A percentile compares a stretch with the other conserved stretches of the same genome.
phyloP scores from a whole-genome alignment of 148 eudicot genomes.

The Cornus suecica region DNA sequence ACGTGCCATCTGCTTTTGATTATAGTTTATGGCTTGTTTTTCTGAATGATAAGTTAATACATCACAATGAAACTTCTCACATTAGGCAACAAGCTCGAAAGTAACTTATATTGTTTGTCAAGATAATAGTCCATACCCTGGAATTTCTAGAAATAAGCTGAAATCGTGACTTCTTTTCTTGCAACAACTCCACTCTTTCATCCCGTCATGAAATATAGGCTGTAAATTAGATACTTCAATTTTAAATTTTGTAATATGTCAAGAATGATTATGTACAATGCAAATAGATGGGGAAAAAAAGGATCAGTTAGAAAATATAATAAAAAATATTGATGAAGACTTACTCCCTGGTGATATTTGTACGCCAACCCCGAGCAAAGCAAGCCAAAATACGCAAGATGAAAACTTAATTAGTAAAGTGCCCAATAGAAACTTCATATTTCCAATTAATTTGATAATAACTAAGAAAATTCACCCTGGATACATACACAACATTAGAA shows the following conservation, averaged over 20 bases:
- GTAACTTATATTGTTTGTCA: neutral
- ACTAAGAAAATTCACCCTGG: neutral
- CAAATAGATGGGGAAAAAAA: neutral
- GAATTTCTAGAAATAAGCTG: slow-evolving; percentile 74
- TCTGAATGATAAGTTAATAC: no score
- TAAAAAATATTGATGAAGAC: slow-evolving; percentile 1
- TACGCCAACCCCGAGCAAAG: neutral
- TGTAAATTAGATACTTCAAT: slow-evolving; percentile 27
- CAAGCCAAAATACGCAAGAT: slow-evolving; percentile 14
- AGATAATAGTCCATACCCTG: slow-evolving; percentile 52
- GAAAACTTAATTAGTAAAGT: slow-evolving; percentile 11
- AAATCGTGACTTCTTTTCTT: slow-evolving; percentile 94
- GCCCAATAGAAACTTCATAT: neutral
- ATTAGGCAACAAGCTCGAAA: slow-evolving; percentile 2
- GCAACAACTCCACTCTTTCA: slow-evolving; percentile 99
- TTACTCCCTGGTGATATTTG: slow-evolving; percentile 34
- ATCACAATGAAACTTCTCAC: neutral
- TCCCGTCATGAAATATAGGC: slow-evolving; percentile 97
- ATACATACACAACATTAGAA: neutral
- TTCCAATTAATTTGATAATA: neutral
- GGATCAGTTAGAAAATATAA: neutral
- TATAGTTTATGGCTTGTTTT: neutral
- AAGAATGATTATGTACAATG: neutral
- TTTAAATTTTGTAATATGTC: neutral
- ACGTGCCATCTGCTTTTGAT: neutral